These are phyloP conservation scores for Dioszegia hungarica DNA, from an alignment of 768 basidiomycete genomes.

Conservation along the genomic window DNA sequence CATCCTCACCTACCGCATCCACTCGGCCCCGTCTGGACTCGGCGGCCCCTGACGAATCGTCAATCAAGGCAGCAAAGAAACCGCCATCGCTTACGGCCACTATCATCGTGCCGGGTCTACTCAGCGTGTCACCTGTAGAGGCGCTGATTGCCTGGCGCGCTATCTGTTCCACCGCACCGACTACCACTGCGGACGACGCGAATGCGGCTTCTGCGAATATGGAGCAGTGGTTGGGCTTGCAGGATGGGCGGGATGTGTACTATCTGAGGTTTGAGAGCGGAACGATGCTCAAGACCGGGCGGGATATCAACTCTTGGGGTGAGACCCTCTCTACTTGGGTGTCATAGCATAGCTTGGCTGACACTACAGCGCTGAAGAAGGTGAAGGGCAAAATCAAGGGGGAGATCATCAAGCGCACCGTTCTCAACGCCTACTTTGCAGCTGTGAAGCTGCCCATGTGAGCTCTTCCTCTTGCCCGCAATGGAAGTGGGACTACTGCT, in stretches of 20 bases:
- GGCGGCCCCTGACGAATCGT: slow-evolving; percentile 19
- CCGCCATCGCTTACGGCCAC: slow-evolving; percentile 46
- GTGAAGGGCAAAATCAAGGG: slow-evolving; percentile 44
- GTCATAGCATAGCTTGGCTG: background rate
- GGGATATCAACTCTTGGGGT: slow-evolving; percentile 25
- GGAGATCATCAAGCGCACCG: slow-evolving; percentile 53
- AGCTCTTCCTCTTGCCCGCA: slow-evolving; percentile 3
- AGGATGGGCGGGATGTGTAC: slow-evolving; percentile 50
- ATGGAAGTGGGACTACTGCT: too few species aligned
- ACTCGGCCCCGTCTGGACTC: background rate
- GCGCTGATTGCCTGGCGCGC: slow-evolving; percentile 47
- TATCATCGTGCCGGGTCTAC: slow-evolving; percentile 52
- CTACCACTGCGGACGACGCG: background rate
- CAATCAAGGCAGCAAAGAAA: slow-evolving; percentile 21
- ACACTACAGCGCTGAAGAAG: slow-evolving; percentile 42
- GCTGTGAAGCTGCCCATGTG: slow-evolving; percentile 47
- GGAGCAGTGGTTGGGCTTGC: slow-evolving; percentile 9
- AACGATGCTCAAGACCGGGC: slow-evolving; percentile 39
- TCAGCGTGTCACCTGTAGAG: slow-evolving; percentile 49
- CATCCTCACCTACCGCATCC: background rate
- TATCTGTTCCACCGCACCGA: slow-evolving; percentile 16
- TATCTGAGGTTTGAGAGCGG: slow-evolving; percentile 49
- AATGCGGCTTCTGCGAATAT: background rate
- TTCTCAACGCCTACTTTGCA: slow-evolving; percentile 51
- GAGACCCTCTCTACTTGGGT: background rate